Evolutionary conservation across 345 rosid species (phyloP).

Genomic region (Eucalyptus coolabah): DNA sequence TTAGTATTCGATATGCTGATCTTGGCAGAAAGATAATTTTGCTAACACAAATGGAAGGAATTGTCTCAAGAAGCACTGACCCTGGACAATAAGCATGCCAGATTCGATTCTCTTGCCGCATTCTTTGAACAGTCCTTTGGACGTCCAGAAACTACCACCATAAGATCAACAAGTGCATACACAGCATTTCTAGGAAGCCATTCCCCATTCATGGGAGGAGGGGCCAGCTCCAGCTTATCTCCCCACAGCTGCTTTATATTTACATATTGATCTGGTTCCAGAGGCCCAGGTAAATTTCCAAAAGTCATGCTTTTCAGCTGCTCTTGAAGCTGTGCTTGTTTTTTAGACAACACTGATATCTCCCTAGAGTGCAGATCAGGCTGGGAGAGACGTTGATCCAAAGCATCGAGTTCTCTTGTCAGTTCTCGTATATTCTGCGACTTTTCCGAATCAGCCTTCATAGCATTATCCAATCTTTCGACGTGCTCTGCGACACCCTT

Average conservation of each 20-base stretch:
- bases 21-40: background rate
- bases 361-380: conserved; percentile 56
- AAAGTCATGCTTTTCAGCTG: conserved; percentile 24
- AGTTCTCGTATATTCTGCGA: conserved; percentile 35
- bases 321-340: conserved; percentile 43
- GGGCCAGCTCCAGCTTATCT: conserved; percentile 76
- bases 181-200: conserved; percentile 95
- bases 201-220: conserved; percentile 83
- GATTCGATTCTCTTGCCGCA: conserved; percentile 84
- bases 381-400: conserved; percentile 60
- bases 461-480: conserved; percentile 77
- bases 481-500: conserved; percentile 83
- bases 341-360: conserved; percentile 39
- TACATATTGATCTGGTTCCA: conserved; percentile 59
- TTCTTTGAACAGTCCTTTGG: conserved; percentile 91
- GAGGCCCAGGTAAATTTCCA: background rate
- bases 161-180: conserved; percentile 83
- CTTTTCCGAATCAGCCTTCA: conserved; percentile 65
- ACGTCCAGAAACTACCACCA: conserved; percentile 80
- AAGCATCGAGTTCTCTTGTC: conserved; percentile 45
- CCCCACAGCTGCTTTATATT: conserved; percentile 35
- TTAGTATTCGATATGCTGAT: background rate
- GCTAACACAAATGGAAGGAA: background rate
- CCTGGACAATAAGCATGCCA: conserved; percentile 72
- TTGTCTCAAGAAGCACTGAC: conserved; percentile 9